These are phyloP conservation scores for Omphalea diandra DNA, from an alignment of 441 rosid species.

Conservation along the genomic window DNA sequence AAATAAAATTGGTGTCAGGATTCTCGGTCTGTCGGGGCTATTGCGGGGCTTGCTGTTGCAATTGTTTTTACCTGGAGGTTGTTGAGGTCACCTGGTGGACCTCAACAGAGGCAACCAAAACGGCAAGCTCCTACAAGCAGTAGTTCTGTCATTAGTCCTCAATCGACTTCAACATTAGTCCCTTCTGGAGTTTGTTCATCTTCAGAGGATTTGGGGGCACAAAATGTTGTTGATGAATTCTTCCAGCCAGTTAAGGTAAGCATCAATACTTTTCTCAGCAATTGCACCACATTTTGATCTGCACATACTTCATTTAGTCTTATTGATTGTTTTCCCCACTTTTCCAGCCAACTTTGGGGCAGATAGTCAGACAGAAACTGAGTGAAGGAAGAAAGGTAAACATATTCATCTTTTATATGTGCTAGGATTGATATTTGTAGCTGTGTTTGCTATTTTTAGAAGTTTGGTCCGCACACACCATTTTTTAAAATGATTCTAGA, in stretches of 20 bases:
- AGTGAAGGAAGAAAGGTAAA: constrained; percentile 97
- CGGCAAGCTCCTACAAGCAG: constrained; percentile 52
- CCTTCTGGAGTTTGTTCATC: constrained; percentile 50
- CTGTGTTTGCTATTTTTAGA: neutral
- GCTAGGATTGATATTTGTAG: neutral
- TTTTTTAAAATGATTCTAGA: neutral
- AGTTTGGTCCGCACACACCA: neutral
- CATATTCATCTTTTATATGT: constrained; percentile 3
- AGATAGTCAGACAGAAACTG: constrained; percentile 85
- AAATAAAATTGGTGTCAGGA: constrained; percentile 44
- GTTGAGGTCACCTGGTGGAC: constrained; percentile 59
- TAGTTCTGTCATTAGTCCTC: constrained; percentile 44
- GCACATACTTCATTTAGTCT: constrained; percentile 3
- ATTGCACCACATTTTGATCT: constrained; percentile 10
- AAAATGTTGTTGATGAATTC: constrained; percentile 70
- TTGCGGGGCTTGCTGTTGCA: constrained; percentile 94
- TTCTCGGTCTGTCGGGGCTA: constrained; percentile 82
- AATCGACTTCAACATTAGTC: constrained; percentile 36
- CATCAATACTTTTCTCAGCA: neutral
- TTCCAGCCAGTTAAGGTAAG: constrained; percentile 74
- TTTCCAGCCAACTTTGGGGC: constrained; percentile 85
- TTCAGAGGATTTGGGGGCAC: constrained; percentile 61
- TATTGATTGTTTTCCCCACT: neutral
- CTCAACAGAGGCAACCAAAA: constrained; percentile 72
- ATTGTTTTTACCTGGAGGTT: constrained; percentile 83